Percentiles rank a stretch among this genome's conserved stretches.
phyloP scores from a whole-genome alignment of 108 stramenopile genomes.

The Skeletonema costatum region DNA sequence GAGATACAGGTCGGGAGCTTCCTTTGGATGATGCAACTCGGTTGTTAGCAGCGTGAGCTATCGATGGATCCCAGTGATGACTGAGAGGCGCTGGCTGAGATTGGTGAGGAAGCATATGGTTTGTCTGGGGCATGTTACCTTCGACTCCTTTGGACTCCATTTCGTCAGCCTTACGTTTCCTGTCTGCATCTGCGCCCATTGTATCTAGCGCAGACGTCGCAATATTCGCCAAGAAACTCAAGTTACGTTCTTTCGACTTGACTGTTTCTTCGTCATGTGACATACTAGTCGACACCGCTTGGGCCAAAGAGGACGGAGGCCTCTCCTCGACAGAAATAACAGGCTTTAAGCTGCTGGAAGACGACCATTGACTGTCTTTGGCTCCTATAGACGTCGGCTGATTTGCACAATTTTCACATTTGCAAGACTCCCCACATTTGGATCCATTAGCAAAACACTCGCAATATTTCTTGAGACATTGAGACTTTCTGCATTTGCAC shows the following conservation, averaged over 20 bases:
- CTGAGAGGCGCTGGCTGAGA: not conserved
- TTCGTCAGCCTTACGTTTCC: not conserved
- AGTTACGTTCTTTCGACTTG: conserved; percentile 15
- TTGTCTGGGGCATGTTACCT: not conserved
- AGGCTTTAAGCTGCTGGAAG: not conserved
- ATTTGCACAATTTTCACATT: conserved; percentile 64
- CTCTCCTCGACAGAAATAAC: conserved; percentile 1
- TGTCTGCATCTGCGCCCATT: conserved; percentile 10
- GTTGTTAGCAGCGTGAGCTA: not conserved
- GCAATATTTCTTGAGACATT: conserved; percentile 96
- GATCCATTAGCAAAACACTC: conserved; percentile 87
- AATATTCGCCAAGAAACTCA: conserved; percentile 43
- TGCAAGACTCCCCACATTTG: conserved; percentile 84
- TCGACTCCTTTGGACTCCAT: not conserved
- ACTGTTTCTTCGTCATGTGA: not conserved
- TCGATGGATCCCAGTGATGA: not conserved
- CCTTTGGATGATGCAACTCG: conserved; percentile 11
- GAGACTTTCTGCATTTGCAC: conserved; percentile 92
- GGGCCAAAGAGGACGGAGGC: not conserved
- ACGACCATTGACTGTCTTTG: conserved; percentile 12
- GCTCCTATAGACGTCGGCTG: conserved; percentile 38
- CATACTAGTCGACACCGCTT: conserved; percentile 5
- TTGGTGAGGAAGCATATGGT: not conserved
- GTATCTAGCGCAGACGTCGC: conserved; percentile 39
- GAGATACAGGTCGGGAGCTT: not conserved